Evolutionary conservation across 208 protist genomes (phyloP).

Genomic region (Acanthamoeba castellanii): DNA sequence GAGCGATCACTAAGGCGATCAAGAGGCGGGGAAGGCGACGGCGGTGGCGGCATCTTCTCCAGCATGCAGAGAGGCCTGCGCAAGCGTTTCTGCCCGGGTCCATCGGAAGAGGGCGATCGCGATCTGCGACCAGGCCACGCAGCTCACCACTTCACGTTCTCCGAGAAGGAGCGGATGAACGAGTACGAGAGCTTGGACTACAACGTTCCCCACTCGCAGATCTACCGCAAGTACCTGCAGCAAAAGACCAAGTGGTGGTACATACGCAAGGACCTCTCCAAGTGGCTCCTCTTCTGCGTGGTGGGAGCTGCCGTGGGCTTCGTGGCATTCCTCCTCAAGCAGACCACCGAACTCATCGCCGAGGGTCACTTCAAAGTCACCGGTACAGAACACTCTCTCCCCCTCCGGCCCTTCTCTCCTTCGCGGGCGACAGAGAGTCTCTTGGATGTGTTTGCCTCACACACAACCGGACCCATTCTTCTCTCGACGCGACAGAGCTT

Average conservation of each 20-base stretch:
- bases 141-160: slow-evolving; percentile 87
- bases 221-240: slow-evolving; percentile 83
- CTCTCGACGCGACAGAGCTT: not conserved
- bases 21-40: not conserved
- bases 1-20: not conserved
- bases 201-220: slow-evolving; percentile 86
- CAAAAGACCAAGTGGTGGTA: slow-evolving; percentile 72
- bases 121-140: not conserved
- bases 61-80: not conserved
- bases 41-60: not conserved
- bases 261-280: slow-evolving; percentile 84
- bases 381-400: slow-evolving; percentile 80
- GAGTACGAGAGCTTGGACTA: slow-evolving; percentile 92
- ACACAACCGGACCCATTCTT: not conserved
- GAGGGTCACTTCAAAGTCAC: slow-evolving; percentile 83
- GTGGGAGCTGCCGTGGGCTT: slow-evolving; percentile 89
- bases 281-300: slow-evolving; percentile 88
- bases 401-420: not conserved
- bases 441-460: too few relatives aligned
- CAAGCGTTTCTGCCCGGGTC: not conserved
- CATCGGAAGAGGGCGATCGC: not conserved
- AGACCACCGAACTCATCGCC: slow-evolving; percentile 89
- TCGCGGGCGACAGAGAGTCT: too few relatives aligned
- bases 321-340: slow-evolving; percentile 89
- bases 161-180: slow-evolving; percentile 90